Conservation (phyloP, 1,284 basidiomycete species). For the Thecaphora thlaspeos region DNA sequence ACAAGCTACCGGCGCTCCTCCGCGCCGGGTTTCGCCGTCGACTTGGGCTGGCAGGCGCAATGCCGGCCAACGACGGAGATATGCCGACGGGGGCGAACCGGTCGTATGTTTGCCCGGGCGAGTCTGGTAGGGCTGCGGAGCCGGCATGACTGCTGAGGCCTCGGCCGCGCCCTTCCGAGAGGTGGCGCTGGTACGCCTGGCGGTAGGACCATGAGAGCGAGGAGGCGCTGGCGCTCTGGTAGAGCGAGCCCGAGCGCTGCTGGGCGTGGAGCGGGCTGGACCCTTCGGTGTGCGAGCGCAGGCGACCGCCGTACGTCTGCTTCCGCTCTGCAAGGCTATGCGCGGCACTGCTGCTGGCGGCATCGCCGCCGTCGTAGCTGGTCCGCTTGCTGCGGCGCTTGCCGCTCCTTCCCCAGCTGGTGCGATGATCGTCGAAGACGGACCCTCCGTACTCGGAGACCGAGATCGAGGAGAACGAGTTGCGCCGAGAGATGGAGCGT, state of each 20-base stretch:
- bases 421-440: slow-evolving; percentile 16
- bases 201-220: slow-evolving; percentile 8
- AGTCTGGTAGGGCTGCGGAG: slow-evolving; percentile 12
- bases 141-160: slow-evolving; percentile 5
- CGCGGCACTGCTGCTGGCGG: slow-evolving; percentile 6
- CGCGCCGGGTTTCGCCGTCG: no score
- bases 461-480: slow-evolving; percentile 34
- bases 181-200: slow-evolving; percentile 25
- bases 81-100: not conserved
- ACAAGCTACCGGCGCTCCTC: no score
- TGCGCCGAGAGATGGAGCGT: slow-evolving; percentile 24
- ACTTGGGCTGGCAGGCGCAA: no score
- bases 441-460: slow-evolving; percentile 29
- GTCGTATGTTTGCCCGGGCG: slow-evolving; percentile 20
- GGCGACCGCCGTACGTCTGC: slow-evolving; percentile 14
- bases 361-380: slow-evolving; percentile 17
- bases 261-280: slow-evolving; percentile 14
- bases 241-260: slow-evolving; percentile 29
- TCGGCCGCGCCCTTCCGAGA: slow-evolving; percentile 26
- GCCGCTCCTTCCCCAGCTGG: slow-evolving; percentile 27
- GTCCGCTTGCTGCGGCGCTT: slow-evolving; percentile 24
- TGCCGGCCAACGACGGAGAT: no score
- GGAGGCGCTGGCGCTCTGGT: slow-evolving; percentile 20
- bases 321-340: not conserved
- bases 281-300: slow-evolving; percentile 27